phyloP scores from a whole-genome alignment of 176 grass and related monocot species.

The Rhipidocladum racemiflorum region DNA sequence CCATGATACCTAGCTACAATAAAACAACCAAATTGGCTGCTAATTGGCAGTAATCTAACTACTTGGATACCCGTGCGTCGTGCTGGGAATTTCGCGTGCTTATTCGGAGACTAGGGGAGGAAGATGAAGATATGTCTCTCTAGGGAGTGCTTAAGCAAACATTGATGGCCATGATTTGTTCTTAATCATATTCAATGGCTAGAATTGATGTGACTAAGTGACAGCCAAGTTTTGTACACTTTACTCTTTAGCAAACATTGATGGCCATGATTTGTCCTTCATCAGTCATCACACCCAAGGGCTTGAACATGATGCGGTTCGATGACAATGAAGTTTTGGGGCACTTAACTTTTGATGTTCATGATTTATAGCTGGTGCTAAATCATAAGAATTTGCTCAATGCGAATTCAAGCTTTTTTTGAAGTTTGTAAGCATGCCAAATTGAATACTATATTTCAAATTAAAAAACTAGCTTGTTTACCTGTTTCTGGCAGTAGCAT shows the following conservation, averaged over 20 bases:
- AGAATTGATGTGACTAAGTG: neutral
- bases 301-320: neutral
- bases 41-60: neutral
- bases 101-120: neutral
- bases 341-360: constrained; percentile 3
- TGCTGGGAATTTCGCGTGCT: neutral
- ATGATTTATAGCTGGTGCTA: neutral
- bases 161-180: neutral
- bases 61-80: neutral
- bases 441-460: neutral
- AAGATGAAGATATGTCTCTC: neutral
- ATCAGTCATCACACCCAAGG: constrained; percentile 14
- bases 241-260: neutral
- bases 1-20: neutral
- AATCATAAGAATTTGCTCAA: constrained; percentile 6
- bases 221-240: neutral
- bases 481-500: neutral
- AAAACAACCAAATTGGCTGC: neutral
- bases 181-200: neutral
- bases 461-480: neutral
- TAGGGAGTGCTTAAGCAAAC: neutral
- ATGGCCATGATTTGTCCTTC: neutral
- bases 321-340: neutral
- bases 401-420: neutral
- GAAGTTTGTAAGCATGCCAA: neutral